Percentiles rank a stretch among this genome's conserved stretches.
phyloP scores from a whole-genome alignment of 2,329 filamentous ascomycete genomes.

The Exophiala alcalophila region DNA sequence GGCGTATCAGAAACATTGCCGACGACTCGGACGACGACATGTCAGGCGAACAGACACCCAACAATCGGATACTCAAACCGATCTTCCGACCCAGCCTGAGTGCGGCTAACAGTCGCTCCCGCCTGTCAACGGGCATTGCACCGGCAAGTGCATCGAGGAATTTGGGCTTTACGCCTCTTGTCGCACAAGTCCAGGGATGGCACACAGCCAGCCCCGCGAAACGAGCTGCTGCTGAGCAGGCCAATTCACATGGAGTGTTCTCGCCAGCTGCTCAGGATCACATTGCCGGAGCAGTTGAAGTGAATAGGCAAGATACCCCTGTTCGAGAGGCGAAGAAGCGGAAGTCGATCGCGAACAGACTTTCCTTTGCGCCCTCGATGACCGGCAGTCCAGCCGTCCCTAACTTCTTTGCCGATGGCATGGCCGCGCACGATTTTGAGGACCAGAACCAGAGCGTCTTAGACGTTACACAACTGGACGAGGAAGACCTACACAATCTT shows the following conservation, averaged over 20 bases:
- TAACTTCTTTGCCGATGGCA: slow-evolving; percentile 62
- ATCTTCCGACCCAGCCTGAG: slow-evolving; percentile 20
- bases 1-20: slow-evolving; percentile 12
- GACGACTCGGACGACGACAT: slow-evolving; percentile 34
- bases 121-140: slow-evolving; percentile 22
- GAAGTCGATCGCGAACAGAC: slow-evolving; percentile 25
- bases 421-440: slow-evolving; percentile 49
- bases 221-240: slow-evolving; percentile 28
- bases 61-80: slow-evolving; percentile 17
- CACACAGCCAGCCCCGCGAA: slow-evolving; percentile 54
- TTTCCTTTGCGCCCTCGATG: slow-evolving; percentile 29
- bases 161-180: slow-evolving; percentile 63
- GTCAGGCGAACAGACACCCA: slow-evolving; percentile 28
- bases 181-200: slow-evolving; percentile 62
- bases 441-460: slow-evolving; percentile 37
- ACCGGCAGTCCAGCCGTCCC: slow-evolving; percentile 43
- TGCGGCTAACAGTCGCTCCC: slow-evolving; percentile 14
- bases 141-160: slow-evolving; percentile 24
- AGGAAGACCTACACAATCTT: slow-evolving; percentile 22
- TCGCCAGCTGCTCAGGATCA: slow-evolving; percentile 27
- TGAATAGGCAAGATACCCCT: slow-evolving; percentile 31
- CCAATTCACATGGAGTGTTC: slow-evolving; percentile 24
- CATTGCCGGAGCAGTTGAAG: slow-evolving; percentile 26
- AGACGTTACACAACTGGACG: slow-evolving; percentile 9
- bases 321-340: slow-evolving; percentile 25